Evolutionary conservation across 2,329 filamentous ascomycete species (phyloP), one percentile per base, ranked within the genome.

Genomic region (Dryadomyces quercivorus): DNA sequence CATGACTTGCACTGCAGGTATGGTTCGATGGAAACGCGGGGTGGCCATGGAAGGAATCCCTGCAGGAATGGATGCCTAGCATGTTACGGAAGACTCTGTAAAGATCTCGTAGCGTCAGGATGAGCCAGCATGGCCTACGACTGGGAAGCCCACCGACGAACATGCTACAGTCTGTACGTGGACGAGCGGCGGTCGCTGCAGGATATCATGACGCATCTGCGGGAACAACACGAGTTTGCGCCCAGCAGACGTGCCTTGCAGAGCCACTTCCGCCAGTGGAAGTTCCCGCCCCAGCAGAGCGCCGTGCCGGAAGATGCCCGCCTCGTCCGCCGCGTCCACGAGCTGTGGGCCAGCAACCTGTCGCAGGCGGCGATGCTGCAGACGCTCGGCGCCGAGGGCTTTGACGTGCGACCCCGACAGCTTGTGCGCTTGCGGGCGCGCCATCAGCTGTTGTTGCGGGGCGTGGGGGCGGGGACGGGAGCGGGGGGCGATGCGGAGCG

Each of bases 201-300:
- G 62, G 82, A 91, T 60, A 85, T 93, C 45, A 85, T 88, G 73
- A 75, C 82, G 26, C 82, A 83, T 63, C 84, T 89, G 75, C 80
- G 75, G 59, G 72, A 72, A 55, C 72, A 75, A 56, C 74, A 85
- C 70, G 75, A 80, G 58, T 89, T 90, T 67, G 74, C 80, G 34
- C 86, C 87, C 21, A 87, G 86, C 66, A 88, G 88, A 72, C 82
- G 86, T 57, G 83, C 84, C 46, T 88, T 85, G 58, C 86, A 89
- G 66, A 81, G 76, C 3, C 85, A 89, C 61, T 88, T 90, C 68
- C 85, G 82, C 63, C 75, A 81, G 65, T 93, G 88, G 88, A 78
- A 81, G 8, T 92, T 93, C 61, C 86, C 87, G 15, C 80, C 77
- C 56, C 88, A 88, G 65, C 82, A 86, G 61, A 82, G 84, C 57